Evolutionary conservation across 192 early-diverging fungal species (phyloP).

Genomic region (Podochytrium sp.): DNA sequence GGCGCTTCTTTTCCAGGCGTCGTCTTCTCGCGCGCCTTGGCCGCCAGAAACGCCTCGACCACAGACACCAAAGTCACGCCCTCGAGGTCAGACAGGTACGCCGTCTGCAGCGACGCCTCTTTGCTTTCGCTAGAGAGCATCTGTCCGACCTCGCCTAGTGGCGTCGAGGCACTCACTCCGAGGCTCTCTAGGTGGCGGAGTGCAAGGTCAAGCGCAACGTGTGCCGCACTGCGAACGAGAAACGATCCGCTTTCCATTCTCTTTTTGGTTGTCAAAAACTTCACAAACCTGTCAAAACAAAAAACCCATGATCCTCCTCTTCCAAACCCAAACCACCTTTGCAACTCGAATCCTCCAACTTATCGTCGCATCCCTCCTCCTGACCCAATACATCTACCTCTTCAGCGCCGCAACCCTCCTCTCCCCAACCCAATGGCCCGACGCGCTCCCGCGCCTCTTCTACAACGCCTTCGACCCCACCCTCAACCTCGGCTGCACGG

Average conservation of each 20-base stretch:
- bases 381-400: not conserved
- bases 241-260: conserved; percentile 5
- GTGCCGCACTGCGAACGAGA: not conserved
- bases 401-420: not conserved
- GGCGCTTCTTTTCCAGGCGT: not conserved
- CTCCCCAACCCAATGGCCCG: not conserved
- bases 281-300: not conserved
- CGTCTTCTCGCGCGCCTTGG: not conserved
- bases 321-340: not conserved
- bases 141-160: not conserved
- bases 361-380: not conserved
- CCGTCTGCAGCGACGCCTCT: conserved; percentile 4
- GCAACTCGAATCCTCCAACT: not conserved
- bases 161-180: not conserved
- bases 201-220: conserved; percentile 4
- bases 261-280: not conserved
- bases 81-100: not conserved
- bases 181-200: not conserved
- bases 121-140: not conserved
- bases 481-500: not conserved
- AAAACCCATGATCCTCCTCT: not conserved
- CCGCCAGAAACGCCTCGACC: conserved; percentile 10
- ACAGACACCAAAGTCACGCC: not conserved
- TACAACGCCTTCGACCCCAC: not conserved
- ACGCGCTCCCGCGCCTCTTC: not conserved